phyloP scores from a whole-genome alignment of 176 grass and related monocot genomes.

The Carex pumila region DNA sequence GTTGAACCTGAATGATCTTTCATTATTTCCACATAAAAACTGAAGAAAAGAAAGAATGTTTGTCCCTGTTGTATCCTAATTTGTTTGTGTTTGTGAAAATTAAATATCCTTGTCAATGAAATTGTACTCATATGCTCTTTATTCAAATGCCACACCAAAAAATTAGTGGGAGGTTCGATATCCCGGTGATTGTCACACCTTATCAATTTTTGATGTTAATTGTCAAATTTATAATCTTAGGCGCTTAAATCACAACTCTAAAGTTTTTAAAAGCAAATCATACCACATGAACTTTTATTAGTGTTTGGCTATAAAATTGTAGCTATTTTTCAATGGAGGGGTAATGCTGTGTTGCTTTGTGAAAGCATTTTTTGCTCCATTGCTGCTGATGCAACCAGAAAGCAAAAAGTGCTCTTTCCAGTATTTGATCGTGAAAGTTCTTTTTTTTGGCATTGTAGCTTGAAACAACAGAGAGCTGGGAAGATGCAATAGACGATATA shows the following conservation, averaged over 20 bases:
- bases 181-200: not conserved
- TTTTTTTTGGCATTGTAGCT: conserved; percentile 25
- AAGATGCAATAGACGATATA: conserved; percentile 42
- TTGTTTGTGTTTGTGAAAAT: not conserved
- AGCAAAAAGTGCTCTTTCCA: not conserved
- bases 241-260: not conserved
- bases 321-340: not conserved
- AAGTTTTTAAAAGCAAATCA: not conserved
- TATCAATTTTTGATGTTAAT: not conserved
- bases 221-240: not conserved
- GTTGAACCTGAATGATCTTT: not conserved
- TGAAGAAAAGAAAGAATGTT: not conserved
- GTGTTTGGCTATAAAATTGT: not conserved
- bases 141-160: not conserved
- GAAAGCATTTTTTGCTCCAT: not conserved
- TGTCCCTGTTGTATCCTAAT: not conserved
- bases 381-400: not conserved
- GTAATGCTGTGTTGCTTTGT: not conserved
- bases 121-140: not conserved
- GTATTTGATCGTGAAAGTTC: not conserved
- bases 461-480: conserved; percentile 39
- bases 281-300: not conserved
- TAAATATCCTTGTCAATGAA: not conserved
- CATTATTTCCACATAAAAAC: not conserved
- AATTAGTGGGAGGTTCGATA: not conserved